Conservation (phyloP, 345 rosid species). For the Gynandropsis gynandra region DNA sequence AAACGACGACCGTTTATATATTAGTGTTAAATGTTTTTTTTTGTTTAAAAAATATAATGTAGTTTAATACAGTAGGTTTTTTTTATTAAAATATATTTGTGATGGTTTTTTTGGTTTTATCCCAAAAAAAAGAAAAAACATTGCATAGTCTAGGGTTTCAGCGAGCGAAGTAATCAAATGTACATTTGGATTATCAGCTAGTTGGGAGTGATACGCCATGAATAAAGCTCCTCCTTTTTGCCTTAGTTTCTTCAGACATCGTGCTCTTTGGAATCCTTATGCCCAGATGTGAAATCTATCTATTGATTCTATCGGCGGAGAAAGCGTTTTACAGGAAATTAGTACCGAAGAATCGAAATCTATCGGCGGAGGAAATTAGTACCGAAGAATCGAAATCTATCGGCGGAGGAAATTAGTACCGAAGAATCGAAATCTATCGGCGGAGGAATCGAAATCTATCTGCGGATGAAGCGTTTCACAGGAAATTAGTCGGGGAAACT, state of each 20-base stretch:
- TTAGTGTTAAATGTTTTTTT: too few species aligned
- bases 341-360: not conserved
- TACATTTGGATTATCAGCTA: not conserved
- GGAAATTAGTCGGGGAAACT: slow-evolving; percentile 7
- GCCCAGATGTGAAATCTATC: slow-evolving; percentile 20
- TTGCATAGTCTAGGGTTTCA: not conserved
- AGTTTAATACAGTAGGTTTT: too few species aligned
- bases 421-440: too few species aligned
- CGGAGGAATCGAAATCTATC: slow-evolving; percentile 6
- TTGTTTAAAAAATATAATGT: too few species aligned
- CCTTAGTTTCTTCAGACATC: slow-evolving; percentile 13
- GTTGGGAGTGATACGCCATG: slow-evolving; percentile 6
- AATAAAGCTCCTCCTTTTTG: slow-evolving; percentile 21
- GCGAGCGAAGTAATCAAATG: not conserved
- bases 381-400: slow-evolving; percentile 7
- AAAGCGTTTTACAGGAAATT: not conserved
- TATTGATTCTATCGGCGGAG: not conserved
- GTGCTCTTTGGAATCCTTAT: slow-evolving; percentile 8
- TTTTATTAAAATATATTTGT: too few species aligned
- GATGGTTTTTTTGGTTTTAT: too few species aligned
- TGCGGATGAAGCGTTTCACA: not conserved
- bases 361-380: not conserved
- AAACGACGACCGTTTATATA: too few species aligned
- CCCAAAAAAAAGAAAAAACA: too few species aligned
- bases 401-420: not conserved